Evolutionary conservation across 371 early-diverging fungal genomes (phyloP).

Genomic region (Mortierella sp.): DNA sequence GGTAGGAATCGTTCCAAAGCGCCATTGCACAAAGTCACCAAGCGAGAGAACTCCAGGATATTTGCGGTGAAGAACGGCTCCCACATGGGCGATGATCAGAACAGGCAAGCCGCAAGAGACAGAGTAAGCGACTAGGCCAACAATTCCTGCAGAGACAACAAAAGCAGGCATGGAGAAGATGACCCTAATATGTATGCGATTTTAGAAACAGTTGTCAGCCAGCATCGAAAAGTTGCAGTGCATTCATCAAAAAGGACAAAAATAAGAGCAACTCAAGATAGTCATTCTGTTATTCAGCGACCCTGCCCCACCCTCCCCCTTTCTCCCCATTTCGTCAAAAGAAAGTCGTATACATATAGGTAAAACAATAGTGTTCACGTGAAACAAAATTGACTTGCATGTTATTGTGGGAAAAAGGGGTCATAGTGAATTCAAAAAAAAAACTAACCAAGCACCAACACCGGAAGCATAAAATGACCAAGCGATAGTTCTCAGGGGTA

Average conservation of each 20-base stretch:
- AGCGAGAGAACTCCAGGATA: conserved; percentile 63
- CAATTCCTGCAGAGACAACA: conserved; percentile 61
- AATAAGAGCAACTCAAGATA: no score
- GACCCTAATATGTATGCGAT: conserved; percentile 45
- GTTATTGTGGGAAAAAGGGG: neutral
- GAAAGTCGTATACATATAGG: no score
- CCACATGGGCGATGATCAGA: conserved; percentile 63
- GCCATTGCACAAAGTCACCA: conserved; percentile 62
- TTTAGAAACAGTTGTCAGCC: no score
- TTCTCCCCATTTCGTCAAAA: no score
- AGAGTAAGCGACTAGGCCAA: conserved; percentile 67
- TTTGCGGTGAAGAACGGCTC: conserved; percentile 59
- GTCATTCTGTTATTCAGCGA: no score
- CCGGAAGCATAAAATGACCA: conserved; percentile 49
- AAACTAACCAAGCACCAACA: conserved; percentile 39
- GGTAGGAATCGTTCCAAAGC: conserved; percentile 59
- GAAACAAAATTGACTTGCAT: no score
- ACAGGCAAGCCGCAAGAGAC: conserved; percentile 68
- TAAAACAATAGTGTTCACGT: no score
- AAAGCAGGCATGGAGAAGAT: conserved; percentile 56
- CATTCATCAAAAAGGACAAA: no score
- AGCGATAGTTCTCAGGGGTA: conserved; percentile 42
- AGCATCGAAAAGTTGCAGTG: no score
- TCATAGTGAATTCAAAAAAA: neutral
- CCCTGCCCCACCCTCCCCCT: no score